Evolutionary conservation across 108 stramenopile genomes (phyloP).

Genomic region (Discostella pseudostelligera): DNA sequence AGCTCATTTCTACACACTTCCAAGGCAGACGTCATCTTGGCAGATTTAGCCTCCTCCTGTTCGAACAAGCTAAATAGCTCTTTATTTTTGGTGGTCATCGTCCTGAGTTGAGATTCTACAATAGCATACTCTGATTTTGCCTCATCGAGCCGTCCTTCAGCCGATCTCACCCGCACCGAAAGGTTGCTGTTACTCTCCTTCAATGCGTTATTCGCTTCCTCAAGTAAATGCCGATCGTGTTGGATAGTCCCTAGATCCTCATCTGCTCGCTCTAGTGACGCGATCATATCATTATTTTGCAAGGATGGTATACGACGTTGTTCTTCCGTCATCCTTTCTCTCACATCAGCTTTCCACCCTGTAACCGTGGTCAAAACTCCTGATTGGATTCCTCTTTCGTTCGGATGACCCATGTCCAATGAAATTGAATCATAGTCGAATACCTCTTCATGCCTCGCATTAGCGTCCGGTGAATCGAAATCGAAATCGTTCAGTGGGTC

Average conservation of each 20-base stretch:
- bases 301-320: constrained; percentile 72
- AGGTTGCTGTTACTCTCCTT: constrained; percentile 66
- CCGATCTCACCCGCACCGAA: constrained; percentile 45
- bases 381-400: too few relatives aligned
- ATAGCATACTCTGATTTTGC: constrained; percentile 51
- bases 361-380: constrained; percentile 26
- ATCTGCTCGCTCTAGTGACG: constrained; percentile 62
- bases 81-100: constrained; percentile 79
- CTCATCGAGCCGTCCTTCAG: constrained; percentile 56
- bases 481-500: neutral
- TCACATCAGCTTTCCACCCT: constrained; percentile 31
- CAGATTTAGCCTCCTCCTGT: constrained; percentile 70
- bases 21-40: constrained; percentile 48
- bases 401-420: neutral
- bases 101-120: constrained; percentile 65
- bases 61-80: constrained; percentile 85
- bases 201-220: constrained; percentile 64
- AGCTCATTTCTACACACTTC: constrained; percentile 42
- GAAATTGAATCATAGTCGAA: neutral
- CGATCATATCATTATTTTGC: constrained; percentile 68
- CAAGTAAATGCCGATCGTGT: constrained; percentile 48
- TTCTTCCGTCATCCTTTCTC: constrained; percentile 80
- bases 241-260: constrained; percentile 61
- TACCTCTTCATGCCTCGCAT: too few relatives aligned
- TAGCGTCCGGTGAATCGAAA: too few relatives aligned